These are phyloP conservation scores for Phytophthora constricta DNA, from an alignment of 352 stramenopile genomes.

Conservation along the genomic window DNA sequence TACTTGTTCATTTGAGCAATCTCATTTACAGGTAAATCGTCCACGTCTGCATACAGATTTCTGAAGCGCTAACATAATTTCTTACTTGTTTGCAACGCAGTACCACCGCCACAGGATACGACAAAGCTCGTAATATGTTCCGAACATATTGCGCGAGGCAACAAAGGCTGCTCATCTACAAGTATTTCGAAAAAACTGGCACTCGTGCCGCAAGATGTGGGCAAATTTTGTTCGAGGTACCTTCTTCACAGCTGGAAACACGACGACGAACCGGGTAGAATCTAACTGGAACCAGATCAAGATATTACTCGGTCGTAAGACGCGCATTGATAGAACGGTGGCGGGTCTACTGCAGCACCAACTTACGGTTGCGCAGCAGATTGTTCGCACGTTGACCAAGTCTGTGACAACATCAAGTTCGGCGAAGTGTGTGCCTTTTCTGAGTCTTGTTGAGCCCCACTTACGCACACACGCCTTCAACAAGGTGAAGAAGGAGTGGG, in stretches of 20 bases:
- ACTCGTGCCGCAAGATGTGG: conserved; percentile 24
- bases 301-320: conserved; percentile 4
- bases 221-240: conserved; percentile 6
- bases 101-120: background rate
- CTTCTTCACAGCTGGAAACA: conserved; percentile 21
- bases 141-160: conserved; percentile 4
- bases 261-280: conserved; percentile 26
- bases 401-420: background rate
- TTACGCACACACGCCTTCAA: background rate
- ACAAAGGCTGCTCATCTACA: background rate
- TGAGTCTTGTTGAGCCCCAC: background rate
- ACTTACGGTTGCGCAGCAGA: too few species aligned
- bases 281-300: conserved; percentile 33
- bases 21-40: conserved; percentile 18
- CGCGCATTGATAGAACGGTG: conserved; percentile 21
- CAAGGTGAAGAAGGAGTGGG: conserved; percentile 9
- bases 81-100: background rate
- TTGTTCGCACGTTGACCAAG: background rate
- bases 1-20: conserved; percentile 1
- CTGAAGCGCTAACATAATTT: background rate
- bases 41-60: background rate
- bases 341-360: conserved; percentile 18
- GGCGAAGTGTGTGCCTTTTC: background rate
- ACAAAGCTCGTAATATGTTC: background rate
- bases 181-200: conserved; percentile 30